Evolutionary conservation across 1,139 yeast genomes (phyloP).

Genomic region (Geotrichum aggregatum): DNA sequence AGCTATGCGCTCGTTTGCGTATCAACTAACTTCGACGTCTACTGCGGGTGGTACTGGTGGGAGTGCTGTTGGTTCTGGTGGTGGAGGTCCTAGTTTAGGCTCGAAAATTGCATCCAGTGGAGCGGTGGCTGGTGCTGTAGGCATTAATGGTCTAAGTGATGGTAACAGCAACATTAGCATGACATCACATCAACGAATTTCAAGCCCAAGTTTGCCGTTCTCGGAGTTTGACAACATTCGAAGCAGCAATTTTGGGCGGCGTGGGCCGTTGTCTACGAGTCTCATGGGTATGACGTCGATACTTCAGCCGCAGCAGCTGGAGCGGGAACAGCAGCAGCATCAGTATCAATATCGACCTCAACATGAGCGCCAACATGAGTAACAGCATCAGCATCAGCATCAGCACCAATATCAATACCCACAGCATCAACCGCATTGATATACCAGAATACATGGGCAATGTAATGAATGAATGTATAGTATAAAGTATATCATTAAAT

Average conservation of each 20-base stretch:
- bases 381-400: background rate
- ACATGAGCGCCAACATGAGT: background rate
- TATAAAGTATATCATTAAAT: too few relatives aligned
- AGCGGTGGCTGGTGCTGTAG: background rate
- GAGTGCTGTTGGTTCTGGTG: too few relatives aligned
- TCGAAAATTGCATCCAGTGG: too few relatives aligned
- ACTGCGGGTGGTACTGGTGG: background rate
- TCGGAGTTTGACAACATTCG: background rate
- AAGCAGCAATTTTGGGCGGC: background rate
- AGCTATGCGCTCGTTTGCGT: constrained; percentile 30
- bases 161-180: background rate
- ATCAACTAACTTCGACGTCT: constrained; percentile 1
- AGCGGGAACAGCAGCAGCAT: background rate
- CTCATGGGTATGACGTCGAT: background rate
- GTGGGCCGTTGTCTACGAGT: background rate
- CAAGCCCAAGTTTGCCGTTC: background rate
- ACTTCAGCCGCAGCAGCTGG: background rate
- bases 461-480: too few relatives aligned
- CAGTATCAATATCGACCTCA: background rate
- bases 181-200: too few relatives aligned
- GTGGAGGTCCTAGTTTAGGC: too few relatives aligned
- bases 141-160: background rate
- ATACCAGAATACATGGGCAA: too few relatives aligned
- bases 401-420: background rate
- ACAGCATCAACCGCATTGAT: too few relatives aligned